Evolutionary conservation across 2,329 filamentous ascomycete genomes (phyloP).

Genomic region (Aspergillus bombycis): DNA sequence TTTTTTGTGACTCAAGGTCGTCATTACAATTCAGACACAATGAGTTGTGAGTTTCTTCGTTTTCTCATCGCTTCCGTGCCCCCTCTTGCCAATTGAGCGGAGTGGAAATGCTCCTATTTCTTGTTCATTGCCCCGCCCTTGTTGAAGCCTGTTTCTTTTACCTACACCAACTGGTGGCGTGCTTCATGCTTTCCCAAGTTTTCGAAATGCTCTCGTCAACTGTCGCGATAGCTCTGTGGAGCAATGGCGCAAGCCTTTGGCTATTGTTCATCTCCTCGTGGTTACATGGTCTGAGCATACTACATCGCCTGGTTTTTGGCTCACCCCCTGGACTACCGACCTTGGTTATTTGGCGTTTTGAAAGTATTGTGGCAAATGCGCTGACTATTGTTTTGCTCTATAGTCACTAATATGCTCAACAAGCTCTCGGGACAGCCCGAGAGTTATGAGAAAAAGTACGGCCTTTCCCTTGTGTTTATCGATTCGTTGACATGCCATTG

Average conservation of each 20-base stretch:
- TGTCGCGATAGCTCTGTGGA: slow-evolving; percentile 8
- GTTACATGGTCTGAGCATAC: slow-evolving; percentile 14
- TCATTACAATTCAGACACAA: slow-evolving; percentile 15
- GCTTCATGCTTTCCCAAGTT: neutral
- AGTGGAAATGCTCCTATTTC: slow-evolving; percentile 6
- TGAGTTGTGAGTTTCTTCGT: slow-evolving; percentile 30
- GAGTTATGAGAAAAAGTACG: slow-evolving; percentile 97
- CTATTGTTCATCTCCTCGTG: slow-evolving; percentile 6
- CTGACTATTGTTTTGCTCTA: slow-evolving; percentile 37
- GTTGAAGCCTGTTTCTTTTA: neutral
- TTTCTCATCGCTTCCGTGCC: neutral
- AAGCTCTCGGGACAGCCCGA: slow-evolving; percentile 95
- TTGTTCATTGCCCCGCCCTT: neutral
- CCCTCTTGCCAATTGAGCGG: slow-evolving; percentile 5
- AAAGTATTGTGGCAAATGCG: neutral
- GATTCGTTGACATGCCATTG: slow-evolving; percentile 10
- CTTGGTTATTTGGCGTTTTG: neutral
- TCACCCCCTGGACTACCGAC: neutral
- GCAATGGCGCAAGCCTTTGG: slow-evolving; percentile 9
- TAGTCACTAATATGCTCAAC: slow-evolving; percentile 89
- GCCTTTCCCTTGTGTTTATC: slow-evolving; percentile 11
- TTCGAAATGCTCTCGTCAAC: slow-evolving; percentile 5
- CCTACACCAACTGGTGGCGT: neutral
- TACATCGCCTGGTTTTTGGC: neutral
- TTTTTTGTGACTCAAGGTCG: slow-evolving; percentile 4